A percentile compares a stretch with the other conserved stretches of the same genome.
phyloP scores from a whole-genome alignment of 352 stramenopile genomes.

The Phytophthora macrochlamydospora region DNA sequence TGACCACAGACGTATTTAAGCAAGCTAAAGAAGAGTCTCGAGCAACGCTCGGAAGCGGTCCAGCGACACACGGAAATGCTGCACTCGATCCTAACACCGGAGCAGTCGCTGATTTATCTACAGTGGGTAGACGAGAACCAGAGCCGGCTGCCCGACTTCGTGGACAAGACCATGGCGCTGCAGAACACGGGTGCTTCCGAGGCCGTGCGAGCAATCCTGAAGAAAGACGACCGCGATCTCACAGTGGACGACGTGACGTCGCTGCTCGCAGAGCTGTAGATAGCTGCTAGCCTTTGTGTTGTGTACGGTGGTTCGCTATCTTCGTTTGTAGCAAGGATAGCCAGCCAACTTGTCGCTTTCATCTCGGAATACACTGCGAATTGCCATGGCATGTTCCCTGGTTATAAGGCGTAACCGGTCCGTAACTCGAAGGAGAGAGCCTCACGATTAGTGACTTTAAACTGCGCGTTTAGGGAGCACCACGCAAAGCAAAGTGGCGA shows the following conservation, averaged over 20 bases:
- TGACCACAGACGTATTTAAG: conserved; percentile 84
- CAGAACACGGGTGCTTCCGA: conserved; percentile 62
- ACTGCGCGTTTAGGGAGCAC: background rate
- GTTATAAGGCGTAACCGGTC: too few species aligned
- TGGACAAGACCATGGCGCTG: conserved; percentile 67
- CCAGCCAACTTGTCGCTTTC: conserved; percentile 13
- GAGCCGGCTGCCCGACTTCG: conserved; percentile 62
- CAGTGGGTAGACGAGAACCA: conserved; percentile 86
- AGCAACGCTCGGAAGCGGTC: conserved; percentile 79
- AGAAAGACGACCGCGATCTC: conserved; percentile 85
- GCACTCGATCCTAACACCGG: conserved; percentile 84
- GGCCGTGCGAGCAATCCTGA: conserved; percentile 74
- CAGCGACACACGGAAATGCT: conserved; percentile 83
- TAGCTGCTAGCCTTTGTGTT: conserved; percentile 10
- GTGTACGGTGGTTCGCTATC: conserved; percentile 7
- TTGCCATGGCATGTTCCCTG: too few species aligned
- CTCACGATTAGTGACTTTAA: too few species aligned
- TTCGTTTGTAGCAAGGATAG: conserved; percentile 1
- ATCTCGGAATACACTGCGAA: background rate
- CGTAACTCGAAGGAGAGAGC: too few species aligned
- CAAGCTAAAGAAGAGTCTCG: conserved; percentile 85
- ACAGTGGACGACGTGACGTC: conserved; percentile 88
- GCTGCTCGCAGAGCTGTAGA: conserved; percentile 70
- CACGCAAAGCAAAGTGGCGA: conserved; percentile 9
- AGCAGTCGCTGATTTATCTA: conserved; percentile 85